phyloP scores from a whole-genome alignment of 1,139 yeast genomes.

The Candida mesenterica region DNA sequence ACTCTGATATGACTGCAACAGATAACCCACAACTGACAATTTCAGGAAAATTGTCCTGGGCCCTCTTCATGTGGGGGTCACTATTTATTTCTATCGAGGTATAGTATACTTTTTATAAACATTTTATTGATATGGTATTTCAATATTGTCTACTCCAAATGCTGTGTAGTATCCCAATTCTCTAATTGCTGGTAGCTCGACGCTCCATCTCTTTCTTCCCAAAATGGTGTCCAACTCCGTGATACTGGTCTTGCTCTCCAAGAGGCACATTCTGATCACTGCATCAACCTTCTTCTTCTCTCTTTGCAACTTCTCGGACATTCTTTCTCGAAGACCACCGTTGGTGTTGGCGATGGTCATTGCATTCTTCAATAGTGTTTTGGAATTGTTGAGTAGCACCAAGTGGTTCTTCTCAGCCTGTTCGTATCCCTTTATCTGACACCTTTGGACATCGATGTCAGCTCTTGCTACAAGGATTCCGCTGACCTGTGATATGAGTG shows the following conservation, averaged over 20 bases:
- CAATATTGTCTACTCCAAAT: slow-evolving; percentile 18
- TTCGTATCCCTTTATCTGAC: slow-evolving; percentile 28
- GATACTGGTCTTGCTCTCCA: slow-evolving; percentile 37
- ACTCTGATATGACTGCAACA: not conserved
- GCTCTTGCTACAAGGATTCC: slow-evolving; percentile 48
- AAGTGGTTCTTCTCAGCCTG: slow-evolving; percentile 28
- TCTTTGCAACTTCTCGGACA: slow-evolving; percentile 41
- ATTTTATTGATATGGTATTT: not conserved
- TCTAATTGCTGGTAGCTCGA: slow-evolving; percentile 25
- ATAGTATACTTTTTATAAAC: not conserved
- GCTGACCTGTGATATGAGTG: slow-evolving; percentile 40
- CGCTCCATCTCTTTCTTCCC: slow-evolving; percentile 34
- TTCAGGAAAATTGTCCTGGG: slow-evolving; percentile 2
- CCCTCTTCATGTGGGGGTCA: not conserved
- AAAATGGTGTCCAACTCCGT: slow-evolving; percentile 39
- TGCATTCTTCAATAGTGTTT: slow-evolving; percentile 46
- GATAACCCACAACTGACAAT: not conserved
- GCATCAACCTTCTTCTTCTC: slow-evolving; percentile 47
- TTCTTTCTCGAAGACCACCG: slow-evolving; percentile 53
- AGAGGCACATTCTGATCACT: slow-evolving; percentile 41
- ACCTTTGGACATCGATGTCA: slow-evolving; percentile 53
- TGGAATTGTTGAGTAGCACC: slow-evolving; percentile 37
- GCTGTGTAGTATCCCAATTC: slow-evolving; percentile 18
- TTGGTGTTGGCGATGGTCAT: slow-evolving; percentile 42
- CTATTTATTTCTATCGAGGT: slow-evolving; percentile 1